Evolutionary conservation across 192 early-diverging fungal species (phyloP).

Genomic region (Backusella tuberculispora): DNA sequence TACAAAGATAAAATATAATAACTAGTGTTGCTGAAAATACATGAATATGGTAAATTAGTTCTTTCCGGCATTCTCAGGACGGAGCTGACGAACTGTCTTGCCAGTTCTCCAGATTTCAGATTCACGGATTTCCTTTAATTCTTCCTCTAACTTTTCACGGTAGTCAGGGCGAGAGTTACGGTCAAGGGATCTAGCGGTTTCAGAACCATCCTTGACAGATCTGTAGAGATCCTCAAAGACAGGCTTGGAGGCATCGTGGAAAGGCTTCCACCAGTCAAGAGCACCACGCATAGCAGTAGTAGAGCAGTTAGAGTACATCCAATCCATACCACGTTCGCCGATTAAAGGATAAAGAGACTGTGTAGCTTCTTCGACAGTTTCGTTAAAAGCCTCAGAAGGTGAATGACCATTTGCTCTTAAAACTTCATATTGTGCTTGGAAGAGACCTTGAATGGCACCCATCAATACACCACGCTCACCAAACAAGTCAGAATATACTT

Average conservation of each 20-base stretch:
- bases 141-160: conserved; percentile 88
- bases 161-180: conserved; percentile 92
- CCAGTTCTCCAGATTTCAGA: conserved; percentile 94
- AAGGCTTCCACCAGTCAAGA: conserved; percentile 95
- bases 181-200: conserved; percentile 82
- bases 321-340: conserved; percentile 91
- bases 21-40: too few relatives aligned
- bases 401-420: conserved; percentile 88
- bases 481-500: conserved; percentile 93
- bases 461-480: conserved; percentile 98
- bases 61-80: conserved; percentile 77
- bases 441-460: conserved; percentile 97
- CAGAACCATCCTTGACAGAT: conserved; percentile 82
- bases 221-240: conserved; percentile 92
- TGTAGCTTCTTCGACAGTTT: conserved; percentile 99
- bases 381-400: conserved; percentile 99
- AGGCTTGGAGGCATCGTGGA: conserved; percentile 91
- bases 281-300: conserved; percentile 96
- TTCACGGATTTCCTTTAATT: conserved; percentile 87
- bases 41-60: conserved; percentile 3
- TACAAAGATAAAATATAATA: too few relatives aligned
- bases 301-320: conserved; percentile 98
- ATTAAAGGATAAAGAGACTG: conserved; percentile 97
- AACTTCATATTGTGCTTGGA: conserved; percentile 96
- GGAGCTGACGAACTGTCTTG: conserved; percentile 81